Base-by-base conservation (phyloP, 2,329 filamentous ascomycete genomes). In the Paraphoma chrysanthemicola region DNA sequence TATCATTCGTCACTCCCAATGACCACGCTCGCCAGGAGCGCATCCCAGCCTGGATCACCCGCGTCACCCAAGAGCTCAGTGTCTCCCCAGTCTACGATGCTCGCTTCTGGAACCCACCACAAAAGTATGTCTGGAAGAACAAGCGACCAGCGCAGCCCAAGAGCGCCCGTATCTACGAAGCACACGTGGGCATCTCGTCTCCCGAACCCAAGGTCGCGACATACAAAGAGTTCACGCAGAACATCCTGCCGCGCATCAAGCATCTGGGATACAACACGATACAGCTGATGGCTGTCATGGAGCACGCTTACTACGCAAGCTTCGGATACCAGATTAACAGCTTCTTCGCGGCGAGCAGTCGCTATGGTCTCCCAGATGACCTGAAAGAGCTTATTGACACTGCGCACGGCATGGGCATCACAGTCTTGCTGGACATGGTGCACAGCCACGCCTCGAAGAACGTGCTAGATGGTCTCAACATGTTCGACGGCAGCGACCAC, bases 371-470 rank as follows among this genome's bases (percentile, higher is more conserved):
- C 0, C 95, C 95, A 0, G 95, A 99, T 72, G 95, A 98, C 38
- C 83, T 99, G 66, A 99, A 97, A 78, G 94, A 98, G 82, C 85
- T 99, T 47, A 91, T 99, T 62, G 95, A 99, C 72, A 96, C 92
- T 1, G 95, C 95, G 4, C 95, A 99, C 71, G 86, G 91, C 58
- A 80, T 99, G 83, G 95, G 95, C 0, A 87, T 99, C 63, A 90
- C 91, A 0, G 92, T 99, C 10, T 84, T 99, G 28, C 86, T 99
- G 17, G 95, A 99, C 73, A 91, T 99, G 8, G 95, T 99, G 4
- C 95, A 99, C 81, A 97, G 93, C 67, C 95, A 99, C 77, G 95
- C 95, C 14, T 97, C 93, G 41, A 99, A 98, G 84, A 99, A 99
- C 67, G 93, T 97, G 0, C 82, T 96, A 3, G 95, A 99, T 72